Evolutionary conservation across 768 basidiomycete genomes (phyloP).

Genomic region (Suillus subalutaceus): DNA sequence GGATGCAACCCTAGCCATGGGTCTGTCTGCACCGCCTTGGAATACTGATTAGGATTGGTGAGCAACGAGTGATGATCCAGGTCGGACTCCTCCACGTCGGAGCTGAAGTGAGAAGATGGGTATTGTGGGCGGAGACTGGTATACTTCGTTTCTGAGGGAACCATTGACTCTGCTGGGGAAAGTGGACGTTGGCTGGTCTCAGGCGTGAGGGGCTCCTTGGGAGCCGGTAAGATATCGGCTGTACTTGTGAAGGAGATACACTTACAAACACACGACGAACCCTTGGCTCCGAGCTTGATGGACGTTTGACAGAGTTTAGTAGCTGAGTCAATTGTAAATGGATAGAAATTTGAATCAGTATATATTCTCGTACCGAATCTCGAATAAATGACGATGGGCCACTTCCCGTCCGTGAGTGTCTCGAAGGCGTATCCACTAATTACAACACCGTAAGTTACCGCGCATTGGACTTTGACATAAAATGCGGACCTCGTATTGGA

Average conservation of each 20-base stretch:
- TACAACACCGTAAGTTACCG: conserved; percentile 5
- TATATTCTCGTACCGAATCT: conserved; percentile 45
- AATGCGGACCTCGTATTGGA: conserved; percentile 44
- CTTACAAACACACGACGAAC: conserved; percentile 37
- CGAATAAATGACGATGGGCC: conserved; percentile 45
- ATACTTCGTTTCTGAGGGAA: conserved; percentile 28
- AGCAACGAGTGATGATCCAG: conserved; percentile 31
- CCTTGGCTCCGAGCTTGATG: conserved; percentile 38
- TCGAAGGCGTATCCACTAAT: conserved; percentile 38
- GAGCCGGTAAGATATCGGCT: background rate
- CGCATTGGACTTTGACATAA: background rate
- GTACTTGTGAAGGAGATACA: background rate
- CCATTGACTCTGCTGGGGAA: conserved; percentile 42
- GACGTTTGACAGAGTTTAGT: conserved; percentile 32
- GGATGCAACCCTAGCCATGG: conserved; percentile 31
- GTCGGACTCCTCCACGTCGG: conserved; percentile 50
- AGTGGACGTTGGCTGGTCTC: conserved; percentile 45
- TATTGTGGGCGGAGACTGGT: conserved; percentile 28
- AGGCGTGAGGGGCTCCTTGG: conserved; percentile 49
- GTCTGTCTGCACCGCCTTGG: conserved; percentile 74
- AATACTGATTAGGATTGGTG: conserved; percentile 50
- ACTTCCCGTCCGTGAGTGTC: conserved; percentile 46
- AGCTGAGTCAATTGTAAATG: conserved; percentile 27
- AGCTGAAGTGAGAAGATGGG: conserved; percentile 30
- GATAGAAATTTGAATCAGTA: conserved; percentile 31